Conservation (phyloP, 2,329 filamentous ascomycete species). For the Aspergillus thermomutatus region DNA sequence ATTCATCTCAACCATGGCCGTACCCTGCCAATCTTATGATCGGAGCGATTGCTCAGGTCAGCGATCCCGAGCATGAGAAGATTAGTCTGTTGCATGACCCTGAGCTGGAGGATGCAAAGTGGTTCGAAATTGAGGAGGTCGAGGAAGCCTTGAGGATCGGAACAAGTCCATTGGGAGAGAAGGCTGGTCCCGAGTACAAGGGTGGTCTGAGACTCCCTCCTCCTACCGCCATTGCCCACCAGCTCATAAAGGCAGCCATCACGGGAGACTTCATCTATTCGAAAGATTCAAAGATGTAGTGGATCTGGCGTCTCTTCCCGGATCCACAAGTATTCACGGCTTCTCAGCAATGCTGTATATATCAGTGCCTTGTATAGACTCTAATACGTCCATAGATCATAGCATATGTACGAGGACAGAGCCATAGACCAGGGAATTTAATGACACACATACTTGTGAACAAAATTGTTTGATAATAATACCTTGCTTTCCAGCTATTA, state of each 20-base stretch:
- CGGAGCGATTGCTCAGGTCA: constrained; percentile 76
- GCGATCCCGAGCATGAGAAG: constrained; percentile 71
- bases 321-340: background rate
- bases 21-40: constrained; percentile 85
- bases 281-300: constrained; percentile 48
- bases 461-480: background rate
- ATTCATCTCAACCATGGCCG: constrained; percentile 84
- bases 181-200: constrained; percentile 63
- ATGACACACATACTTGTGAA: background rate
- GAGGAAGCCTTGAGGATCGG: constrained; percentile 67
- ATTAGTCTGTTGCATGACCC: constrained; percentile 85
- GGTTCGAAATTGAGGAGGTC: constrained; percentile 81
- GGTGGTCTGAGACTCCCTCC: constrained; percentile 78
- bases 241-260: constrained; percentile 75
- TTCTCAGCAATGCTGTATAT: background rate
- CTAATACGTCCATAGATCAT: background rate
- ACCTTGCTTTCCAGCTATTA: background rate
- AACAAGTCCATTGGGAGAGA: constrained; percentile 64
- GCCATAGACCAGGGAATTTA: background rate
- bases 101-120: constrained; percentile 84
- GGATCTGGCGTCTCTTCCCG: background rate
- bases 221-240: constrained; percentile 85
- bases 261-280: constrained; percentile 64
- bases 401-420: background rate
- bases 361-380: background rate